Evolutionary conservation across 805 yeast species (phyloP).

Genomic region (Starmerella roubikii): DNA sequence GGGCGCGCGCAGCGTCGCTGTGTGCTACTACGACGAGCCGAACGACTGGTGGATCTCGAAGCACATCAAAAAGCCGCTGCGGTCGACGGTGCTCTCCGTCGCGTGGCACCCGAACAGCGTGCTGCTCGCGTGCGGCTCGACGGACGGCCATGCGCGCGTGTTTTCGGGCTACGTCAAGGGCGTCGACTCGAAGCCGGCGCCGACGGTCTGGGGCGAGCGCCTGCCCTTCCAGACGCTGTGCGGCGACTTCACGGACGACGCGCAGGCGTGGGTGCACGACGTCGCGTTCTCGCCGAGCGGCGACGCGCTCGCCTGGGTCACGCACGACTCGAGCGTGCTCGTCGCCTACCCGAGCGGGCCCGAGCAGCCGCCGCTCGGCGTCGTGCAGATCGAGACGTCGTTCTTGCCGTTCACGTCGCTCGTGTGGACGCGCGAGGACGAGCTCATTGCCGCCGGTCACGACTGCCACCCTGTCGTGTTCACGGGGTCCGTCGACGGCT

Average conservation of each 20-base stretch:
- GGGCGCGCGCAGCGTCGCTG: slow-evolving; percentile 85
- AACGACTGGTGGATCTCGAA: slow-evolving; percentile 99
- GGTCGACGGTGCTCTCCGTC: slow-evolving; percentile 67
- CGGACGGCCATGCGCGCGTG: slow-evolving; percentile 85
- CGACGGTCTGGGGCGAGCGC: slow-evolving; percentile 85
- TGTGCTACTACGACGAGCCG: slow-evolving; percentile 89
- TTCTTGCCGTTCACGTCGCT: slow-evolving; percentile 71
- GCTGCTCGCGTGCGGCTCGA: slow-evolving; percentile 75
- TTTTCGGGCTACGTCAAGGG: slow-evolving; percentile 83
- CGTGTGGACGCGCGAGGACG: slow-evolving; percentile 51
- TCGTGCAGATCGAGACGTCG: slow-evolving; percentile 46
- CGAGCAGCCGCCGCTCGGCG: slow-evolving; percentile 49
- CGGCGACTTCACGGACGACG: slow-evolving; percentile 59
- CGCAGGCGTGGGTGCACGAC: slow-evolving; percentile 86
- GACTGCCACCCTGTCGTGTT: slow-evolving; percentile 83
- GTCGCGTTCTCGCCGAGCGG: slow-evolving; percentile 74
- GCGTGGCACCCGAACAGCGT: slow-evolving; percentile 93
- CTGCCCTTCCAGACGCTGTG: slow-evolving; percentile 87
- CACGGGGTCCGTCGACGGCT: slow-evolving; percentile 47
- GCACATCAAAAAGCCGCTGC: slow-evolving; percentile 89
- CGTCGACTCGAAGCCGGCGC: slow-evolving; percentile 66
- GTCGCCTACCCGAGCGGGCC: slow-evolving; percentile 64
- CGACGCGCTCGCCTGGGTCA: slow-evolving; percentile 61
- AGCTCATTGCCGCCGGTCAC: slow-evolving; percentile 78
- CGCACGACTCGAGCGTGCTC: slow-evolving; percentile 77